phyloP scores from a whole-genome alignment of 352 stramenopile species.

The Lagenidium giganteum region DNA sequence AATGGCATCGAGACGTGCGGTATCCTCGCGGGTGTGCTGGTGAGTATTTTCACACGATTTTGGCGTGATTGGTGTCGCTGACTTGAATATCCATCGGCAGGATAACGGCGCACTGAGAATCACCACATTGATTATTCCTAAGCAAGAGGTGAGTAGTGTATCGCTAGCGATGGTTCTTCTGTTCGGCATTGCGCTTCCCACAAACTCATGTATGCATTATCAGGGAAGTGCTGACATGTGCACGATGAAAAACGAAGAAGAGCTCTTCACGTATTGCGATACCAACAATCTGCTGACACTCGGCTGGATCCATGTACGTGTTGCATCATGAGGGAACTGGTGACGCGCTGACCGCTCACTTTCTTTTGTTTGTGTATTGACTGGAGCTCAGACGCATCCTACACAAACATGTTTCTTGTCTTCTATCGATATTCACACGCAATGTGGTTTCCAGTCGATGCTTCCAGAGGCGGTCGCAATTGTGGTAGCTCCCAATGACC shows the following conservation, averaged over 20 bases:
- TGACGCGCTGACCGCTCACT: no score
- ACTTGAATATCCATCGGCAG: slow-evolving; percentile 19
- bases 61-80: no score
- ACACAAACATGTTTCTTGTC: slow-evolving; percentile 87
- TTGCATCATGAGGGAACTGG: background rate
- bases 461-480: slow-evolving; percentile 86
- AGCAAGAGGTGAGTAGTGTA: slow-evolving; percentile 58
- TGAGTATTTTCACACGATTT: no score
- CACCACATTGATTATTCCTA: slow-evolving; percentile 84
- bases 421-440: slow-evolving; percentile 88
- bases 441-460: slow-evolving; percentile 88
- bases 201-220: background rate
- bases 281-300: slow-evolving; percentile 81
- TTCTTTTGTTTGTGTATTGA: background rate
- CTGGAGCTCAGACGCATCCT: slow-evolving; percentile 87
- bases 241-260: slow-evolving; percentile 84
- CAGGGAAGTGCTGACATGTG: slow-evolving; percentile 84
- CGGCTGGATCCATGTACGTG: slow-evolving; percentile 86
- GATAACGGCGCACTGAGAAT: slow-evolving; percentile 52
- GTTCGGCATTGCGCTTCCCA: background rate
- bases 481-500: slow-evolving; percentile 77
- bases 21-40: slow-evolving; percentile 78
- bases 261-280: slow-evolving; percentile 87
- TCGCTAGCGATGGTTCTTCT: background rate
- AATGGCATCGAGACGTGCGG: slow-evolving; percentile 90